Base-by-base conservation (phyloP, 768 basidiomycete species). In the Psilocybe subaeruginosa region DNA sequence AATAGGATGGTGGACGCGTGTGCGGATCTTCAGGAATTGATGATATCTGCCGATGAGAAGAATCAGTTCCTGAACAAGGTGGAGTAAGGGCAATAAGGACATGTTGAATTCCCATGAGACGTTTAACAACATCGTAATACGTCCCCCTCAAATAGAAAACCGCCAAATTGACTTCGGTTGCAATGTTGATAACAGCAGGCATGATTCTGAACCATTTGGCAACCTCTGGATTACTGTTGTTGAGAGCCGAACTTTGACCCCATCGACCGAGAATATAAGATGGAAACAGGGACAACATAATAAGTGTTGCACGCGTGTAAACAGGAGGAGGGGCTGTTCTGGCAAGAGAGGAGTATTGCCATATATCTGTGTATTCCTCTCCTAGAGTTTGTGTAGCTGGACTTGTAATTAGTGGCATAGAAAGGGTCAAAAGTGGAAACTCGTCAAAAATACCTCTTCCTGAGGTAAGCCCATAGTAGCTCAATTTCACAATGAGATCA, bases 321-420 rank as follows among this genome's bases (percentile, higher is more conserved):
- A 65, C 72, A 12, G 86, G 77, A 2, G 86, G 89, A 19, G 80
- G 80, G 29, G 71, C 61, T 3, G 73, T 66, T 33, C 71, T 59
- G 17, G 70, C 76, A 30, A 72, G 74, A 2, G 77, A 69, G 9
- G 88, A 85, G 59, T 87, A 84, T 64, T 88, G 85, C 90, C 92
- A 92, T 35, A 91, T 87, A 67, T 90, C 89, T 0, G 92, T 93
- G 67, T 95, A 95, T 70, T 95, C 93, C 72, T 95, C 93, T n/a
- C 93, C 93, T 0, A 95, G 79, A 3, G 90, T 93, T 73, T 95
- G 93, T 8, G 81, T 82, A 14, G 88, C 93, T 95, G 61, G 46
- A 61, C 39, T 59, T 64, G 14, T 41, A 14, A 27, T 39, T 41
- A 43, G 62, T 53, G 11, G 60, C 51, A 16, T 8, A 27, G 31